Evolutionary conservation across 331 rosid genomes (phyloP).

Genomic region (Rosa hybrid): DNA sequence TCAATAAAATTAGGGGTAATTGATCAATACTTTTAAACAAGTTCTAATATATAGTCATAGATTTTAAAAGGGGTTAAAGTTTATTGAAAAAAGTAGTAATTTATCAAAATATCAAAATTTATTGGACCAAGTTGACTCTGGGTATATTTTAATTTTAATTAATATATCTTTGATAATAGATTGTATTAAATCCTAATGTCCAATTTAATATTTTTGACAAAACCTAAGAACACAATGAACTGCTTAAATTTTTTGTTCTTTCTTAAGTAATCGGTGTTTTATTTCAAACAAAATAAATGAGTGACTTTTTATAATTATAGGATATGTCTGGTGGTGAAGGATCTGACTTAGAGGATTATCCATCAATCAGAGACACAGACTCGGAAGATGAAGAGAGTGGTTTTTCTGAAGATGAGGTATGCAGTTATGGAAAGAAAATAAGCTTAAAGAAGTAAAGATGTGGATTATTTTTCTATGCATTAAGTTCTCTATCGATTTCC

Average conservation of each 20-base stretch:
- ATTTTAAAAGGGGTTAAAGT: neutral
- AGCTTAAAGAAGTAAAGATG: neutral
- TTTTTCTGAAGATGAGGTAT: conserved; percentile 41
- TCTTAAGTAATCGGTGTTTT: neutral
- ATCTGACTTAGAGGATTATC: conserved; percentile 39
- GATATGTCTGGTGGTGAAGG: conserved; percentile 39
- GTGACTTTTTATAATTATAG: conserved; percentile 26
- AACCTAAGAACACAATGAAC: neutral
- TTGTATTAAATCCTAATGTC: neutral
- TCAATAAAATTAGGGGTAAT: neutral
- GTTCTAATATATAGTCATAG: neutral
- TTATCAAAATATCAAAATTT: neutral
- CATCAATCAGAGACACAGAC: conserved; percentile 45
- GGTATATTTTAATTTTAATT: neutral
- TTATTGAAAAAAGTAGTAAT: neutral
- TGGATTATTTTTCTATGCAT: neutral
- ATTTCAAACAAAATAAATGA: neutral
- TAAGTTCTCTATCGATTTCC: neutral
- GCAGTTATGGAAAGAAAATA: neutral
- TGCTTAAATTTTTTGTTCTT: no score
- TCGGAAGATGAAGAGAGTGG: conserved; percentile 36
- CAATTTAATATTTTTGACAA: neutral
- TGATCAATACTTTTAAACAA: neutral
- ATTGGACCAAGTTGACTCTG: neutral
- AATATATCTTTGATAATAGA: neutral